phyloP scores from a whole-genome alignment of 768 basidiomycete genomes.

The Boletus reticuloceps region DNA sequence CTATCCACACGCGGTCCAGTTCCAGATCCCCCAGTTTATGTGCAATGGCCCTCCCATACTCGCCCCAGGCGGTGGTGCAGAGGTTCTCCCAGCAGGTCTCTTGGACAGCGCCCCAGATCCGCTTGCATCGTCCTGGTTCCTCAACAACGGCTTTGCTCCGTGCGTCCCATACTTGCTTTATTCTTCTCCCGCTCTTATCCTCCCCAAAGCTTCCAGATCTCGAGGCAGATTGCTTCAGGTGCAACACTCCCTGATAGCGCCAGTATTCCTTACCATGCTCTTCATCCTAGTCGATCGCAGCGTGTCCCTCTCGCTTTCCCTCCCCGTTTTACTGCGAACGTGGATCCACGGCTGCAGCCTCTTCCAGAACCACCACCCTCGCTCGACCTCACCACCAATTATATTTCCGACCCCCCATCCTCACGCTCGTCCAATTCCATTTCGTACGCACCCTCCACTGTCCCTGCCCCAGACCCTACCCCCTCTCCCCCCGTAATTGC shows the following conservation, averaged over 20 bases:
- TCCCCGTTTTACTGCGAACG: not conserved
- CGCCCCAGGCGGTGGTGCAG: slow-evolving; percentile 71
- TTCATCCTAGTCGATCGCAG: not conserved
- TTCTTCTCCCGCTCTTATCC: slow-evolving; percentile 10
- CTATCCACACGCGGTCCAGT: slow-evolving; percentile 35
- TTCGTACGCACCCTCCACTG: slow-evolving; percentile 4
- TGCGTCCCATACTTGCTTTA: slow-evolving; percentile 8
- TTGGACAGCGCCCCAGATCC: slow-evolving; percentile 22
- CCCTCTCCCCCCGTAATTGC: slow-evolving; percentile 12
- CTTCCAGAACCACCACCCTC: slow-evolving; percentile 5
- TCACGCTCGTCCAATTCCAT: slow-evolving; percentile 2
- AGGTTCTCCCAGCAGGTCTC: slow-evolving; percentile 57
- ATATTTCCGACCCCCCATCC: slow-evolving; percentile 6
- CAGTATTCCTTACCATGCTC: not conserved
- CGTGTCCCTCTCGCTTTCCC: not conserved
- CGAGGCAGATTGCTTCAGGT: slow-evolving; percentile 9
- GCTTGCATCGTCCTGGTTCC: slow-evolving; percentile 47
- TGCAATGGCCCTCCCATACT: slow-evolving; percentile 55
- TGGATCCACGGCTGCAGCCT: slow-evolving; percentile 4
- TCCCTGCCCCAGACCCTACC: not conserved
- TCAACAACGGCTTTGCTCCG: slow-evolving; percentile 42
- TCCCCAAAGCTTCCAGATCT: slow-evolving; percentile 23
- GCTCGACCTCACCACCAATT: not conserved
- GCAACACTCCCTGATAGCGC: not conserved
- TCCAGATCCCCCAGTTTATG: slow-evolving; percentile 70